Evolutionary conservation across 2,329 filamentous ascomycete species (phyloP).

Genomic region (Penicillium sp.): DNA sequence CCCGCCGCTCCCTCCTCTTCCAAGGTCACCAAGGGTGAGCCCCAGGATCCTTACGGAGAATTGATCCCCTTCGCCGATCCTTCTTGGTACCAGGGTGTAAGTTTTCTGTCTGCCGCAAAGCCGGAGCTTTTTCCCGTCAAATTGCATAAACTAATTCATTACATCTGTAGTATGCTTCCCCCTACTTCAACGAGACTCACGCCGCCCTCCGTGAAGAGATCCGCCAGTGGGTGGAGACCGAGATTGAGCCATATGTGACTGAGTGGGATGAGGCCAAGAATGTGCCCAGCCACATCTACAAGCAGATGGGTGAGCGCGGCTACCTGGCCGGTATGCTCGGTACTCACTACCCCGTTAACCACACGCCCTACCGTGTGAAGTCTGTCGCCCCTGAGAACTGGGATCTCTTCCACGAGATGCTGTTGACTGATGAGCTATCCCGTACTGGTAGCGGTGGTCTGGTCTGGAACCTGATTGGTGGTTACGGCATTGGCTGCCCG

Average conservation of each 20-base stretch:
- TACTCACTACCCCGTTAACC: slow-evolving; percentile 69
- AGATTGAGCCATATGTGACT: slow-evolving; percentile 84
- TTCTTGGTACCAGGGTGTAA: slow-evolving; percentile 87
- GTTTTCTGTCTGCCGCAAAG: slow-evolving; percentile 36
- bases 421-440: slow-evolving; percentile 90
- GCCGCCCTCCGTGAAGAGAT: slow-evolving; percentile 86
- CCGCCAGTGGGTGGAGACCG: slow-evolving; percentile 83
- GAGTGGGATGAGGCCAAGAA: slow-evolving; percentile 97
- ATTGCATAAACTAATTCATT: slow-evolving; percentile 7
- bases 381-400: slow-evolving; percentile 82
- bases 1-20: slow-evolving; percentile 43
- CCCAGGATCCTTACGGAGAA: slow-evolving; percentile 79
- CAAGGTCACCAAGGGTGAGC: slow-evolving; percentile 58
- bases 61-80: slow-evolving; percentile 90
- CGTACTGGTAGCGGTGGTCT: slow-evolving; percentile 85
- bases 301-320: slow-evolving; percentile 87
- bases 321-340: slow-evolving; percentile 90
- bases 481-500: slow-evolving; percentile 92
- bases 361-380: slow-evolving; percentile 67
- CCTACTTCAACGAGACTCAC: slow-evolving; percentile 94
- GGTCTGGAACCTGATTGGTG: slow-evolving; percentile 94
- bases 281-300: slow-evolving; percentile 86
- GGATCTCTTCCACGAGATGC: slow-evolving; percentile 98
- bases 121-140: not conserved
- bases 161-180: slow-evolving; percentile 73